Base-by-base conservation (phyloP, 2,329 filamentous ascomycete genomes). In the Xylaria sp. region DNA sequence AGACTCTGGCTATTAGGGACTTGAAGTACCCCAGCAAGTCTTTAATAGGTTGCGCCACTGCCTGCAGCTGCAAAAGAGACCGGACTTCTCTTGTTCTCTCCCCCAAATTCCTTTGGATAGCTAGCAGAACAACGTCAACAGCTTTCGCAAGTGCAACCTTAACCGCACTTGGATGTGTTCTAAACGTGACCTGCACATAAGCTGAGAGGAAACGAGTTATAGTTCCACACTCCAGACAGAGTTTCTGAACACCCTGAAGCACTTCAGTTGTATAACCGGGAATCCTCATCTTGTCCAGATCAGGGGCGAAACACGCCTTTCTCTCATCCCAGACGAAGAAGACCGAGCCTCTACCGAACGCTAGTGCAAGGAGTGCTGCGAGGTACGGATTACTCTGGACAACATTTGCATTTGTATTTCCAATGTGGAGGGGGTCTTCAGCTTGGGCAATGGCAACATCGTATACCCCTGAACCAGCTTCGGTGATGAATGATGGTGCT, bases 331-430 rank as follows among this genome's bases (percentile, higher is more conserved):
- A 91, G 0, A 71, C 66, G 68, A 91, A 94, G 29, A 94, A 80
- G 1, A 88, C 77, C 0, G 90, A 92, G 38, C 85, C 86, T 44
- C 89, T 80, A 0, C 90, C 90, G 5, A 92, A 79, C 0, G 85
- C 83, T 1, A 93, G 74, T 11, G 85, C 81, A 56, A 88, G 76
- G 0, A 93, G 73, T 9, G 85, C 87, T 17, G 77, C 70, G 45
- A 77, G 71, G 64, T 84, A 87, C 4, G 74, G 66, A 18, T 70
- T 74, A 1, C 75, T 69, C 44, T 83, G 75, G 2, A 87, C 69
- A 9, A 81, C 66, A 11, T 74, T 68, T 5, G 75, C 67, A 2
- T 72, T 65, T 7, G 66, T 64, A 29, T 77, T 78, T 42, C 61
- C 67, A 26, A 76, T 62, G 38, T 61, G 62, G 29, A 77, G 64